phyloP scores from a whole-genome alignment of 1,139 yeast genomes.

The Taiozyma sp. region DNA sequence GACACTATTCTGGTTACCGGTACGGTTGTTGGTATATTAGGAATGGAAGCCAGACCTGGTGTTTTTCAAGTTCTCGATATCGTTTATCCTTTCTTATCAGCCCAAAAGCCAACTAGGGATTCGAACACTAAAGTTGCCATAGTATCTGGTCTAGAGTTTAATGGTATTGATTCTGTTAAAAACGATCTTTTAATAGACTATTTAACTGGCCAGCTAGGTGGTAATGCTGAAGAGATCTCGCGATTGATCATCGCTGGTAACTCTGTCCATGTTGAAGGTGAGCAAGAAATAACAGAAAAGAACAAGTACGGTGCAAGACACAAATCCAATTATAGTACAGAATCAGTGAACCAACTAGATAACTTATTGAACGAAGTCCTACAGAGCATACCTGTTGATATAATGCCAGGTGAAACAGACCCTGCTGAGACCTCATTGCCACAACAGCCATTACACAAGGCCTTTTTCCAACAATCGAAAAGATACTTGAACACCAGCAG shows the following conservation, averaged over 20 bases:
- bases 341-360: conserved; percentile 46
- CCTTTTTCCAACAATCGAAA: conserved; percentile 52
- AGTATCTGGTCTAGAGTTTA: conserved; percentile 66
- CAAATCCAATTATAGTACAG: conserved; percentile 41
- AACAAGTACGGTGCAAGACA: conserved; percentile 51
- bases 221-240: conserved; percentile 35
- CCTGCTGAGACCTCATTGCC: conserved; percentile 84
- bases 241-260: conserved; percentile 73
- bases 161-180: conserved; percentile 36
- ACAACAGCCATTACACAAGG: conserved; percentile 80
- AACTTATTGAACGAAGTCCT: conserved; percentile 52
- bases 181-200: conserved; percentile 65
- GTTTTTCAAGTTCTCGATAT: conserved; percentile 81
- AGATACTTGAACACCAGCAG: conserved; percentile 36
- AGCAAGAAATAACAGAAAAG: conserved; percentile 17
- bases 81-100: conserved; percentile 58
- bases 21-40: conserved; percentile 75
- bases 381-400: conserved; percentile 55
- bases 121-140: conserved; percentile 45
- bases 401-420: conserved; percentile 83
- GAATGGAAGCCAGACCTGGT: conserved; percentile 82
- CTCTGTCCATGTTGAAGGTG: conserved; percentile 41
- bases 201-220: conserved; percentile 62
- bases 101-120: conserved; percentile 38
- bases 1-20: conserved; percentile 71